Percentiles rank a stretch among this genome's conserved stretches.
Conservation (phyloP, 768 basidiomycete genomes). For the Porpolomopsis calyptriformis region DNA sequence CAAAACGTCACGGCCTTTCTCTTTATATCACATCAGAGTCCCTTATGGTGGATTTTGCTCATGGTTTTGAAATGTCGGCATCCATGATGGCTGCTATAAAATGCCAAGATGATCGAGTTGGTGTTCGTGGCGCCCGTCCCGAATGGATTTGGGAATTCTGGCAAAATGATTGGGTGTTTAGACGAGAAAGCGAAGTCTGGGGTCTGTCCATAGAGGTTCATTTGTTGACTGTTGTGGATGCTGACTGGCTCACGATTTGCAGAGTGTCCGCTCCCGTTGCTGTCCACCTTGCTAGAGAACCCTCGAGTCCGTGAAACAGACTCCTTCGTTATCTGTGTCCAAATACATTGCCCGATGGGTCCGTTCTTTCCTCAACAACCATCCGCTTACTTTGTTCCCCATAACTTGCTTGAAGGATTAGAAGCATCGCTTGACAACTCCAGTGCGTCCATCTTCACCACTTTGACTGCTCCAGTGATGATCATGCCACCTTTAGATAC, state of each 20-base stretch:
- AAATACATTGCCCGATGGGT: conserved; percentile 54
- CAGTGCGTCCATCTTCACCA: conserved; percentile 31
- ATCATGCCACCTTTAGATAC: conserved; percentile 39
- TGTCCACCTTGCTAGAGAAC: conserved; percentile 53
- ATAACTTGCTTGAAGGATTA: conserved; percentile 56
- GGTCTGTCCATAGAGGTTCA: conserved; percentile 29
- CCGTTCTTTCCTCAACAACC: conserved; percentile 59
- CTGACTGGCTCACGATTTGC: not conserved
- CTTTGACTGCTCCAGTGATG: not conserved
- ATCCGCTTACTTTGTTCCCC: conserved; percentile 52
- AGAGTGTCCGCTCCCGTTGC: conserved; percentile 56
- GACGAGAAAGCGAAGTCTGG: conserved; percentile 65
- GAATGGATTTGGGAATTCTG: conserved; percentile 70
- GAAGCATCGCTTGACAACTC: conserved; percentile 64
- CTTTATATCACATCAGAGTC: conserved; percentile 55
- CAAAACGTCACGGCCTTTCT: conserved; percentile 35
- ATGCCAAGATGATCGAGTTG: conserved; percentile 47
- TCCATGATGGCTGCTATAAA: conserved; percentile 69
- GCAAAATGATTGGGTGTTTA: conserved; percentile 62
- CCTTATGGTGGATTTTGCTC: conserved; percentile 49
- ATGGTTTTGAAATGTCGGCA: conserved; percentile 46
- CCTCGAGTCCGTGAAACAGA: conserved; percentile 48
- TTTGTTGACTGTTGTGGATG: not conserved
- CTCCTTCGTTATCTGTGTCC: conserved; percentile 63
- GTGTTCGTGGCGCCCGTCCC: conserved; percentile 51